Percentiles rank a stretch among this genome's conserved stretches.
These are phyloP conservation scores for Davidsoniella eucalypti DNA, from an alignment of 2,329 filamentous ascomycete genomes.

Conservation along the genomic window DNA sequence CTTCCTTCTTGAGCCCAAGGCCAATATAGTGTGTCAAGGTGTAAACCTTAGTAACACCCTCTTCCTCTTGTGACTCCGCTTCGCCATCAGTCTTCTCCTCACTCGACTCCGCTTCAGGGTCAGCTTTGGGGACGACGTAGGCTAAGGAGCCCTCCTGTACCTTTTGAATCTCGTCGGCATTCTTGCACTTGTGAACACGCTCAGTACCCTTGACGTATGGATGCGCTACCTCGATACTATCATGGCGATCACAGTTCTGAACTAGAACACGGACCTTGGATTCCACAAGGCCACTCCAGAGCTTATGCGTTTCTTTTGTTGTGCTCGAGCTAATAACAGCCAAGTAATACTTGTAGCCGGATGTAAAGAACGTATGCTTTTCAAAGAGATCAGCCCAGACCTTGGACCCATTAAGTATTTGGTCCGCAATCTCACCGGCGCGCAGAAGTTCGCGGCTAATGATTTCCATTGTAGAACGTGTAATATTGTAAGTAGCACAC, in stretches of 20 bases:
- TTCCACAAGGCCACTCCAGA: slow-evolving; percentile 84
- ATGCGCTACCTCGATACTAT: slow-evolving; percentile 66
- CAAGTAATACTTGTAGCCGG: slow-evolving; percentile 90
- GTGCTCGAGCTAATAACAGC: slow-evolving; percentile 70
- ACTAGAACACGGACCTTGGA: slow-evolving; percentile 84
- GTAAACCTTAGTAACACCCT: slow-evolving; percentile 38
- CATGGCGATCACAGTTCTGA: slow-evolving; percentile 62
- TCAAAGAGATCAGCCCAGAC: slow-evolving; percentile 79
- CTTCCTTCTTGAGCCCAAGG: slow-evolving; percentile 61
- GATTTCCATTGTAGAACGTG: slow-evolving; percentile 65
- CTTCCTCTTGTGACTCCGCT: slow-evolving; percentile 5
- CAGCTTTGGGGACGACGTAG: slow-evolving; percentile 22
- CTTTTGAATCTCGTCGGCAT: slow-evolving; percentile 33
- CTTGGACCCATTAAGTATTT: slow-evolving; percentile 60
- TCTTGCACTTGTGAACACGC: slow-evolving; percentile 54
- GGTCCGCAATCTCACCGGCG: slow-evolving; percentile 59
- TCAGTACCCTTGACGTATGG: slow-evolving; percentile 90
- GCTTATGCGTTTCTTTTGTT: slow-evolving; percentile 66
- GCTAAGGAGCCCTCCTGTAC: slow-evolving; percentile 37
- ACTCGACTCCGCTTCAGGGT: slow-evolving; percentile 15
- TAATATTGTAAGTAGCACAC: slow-evolving; percentile 94
- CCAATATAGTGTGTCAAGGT: slow-evolving; percentile 94
- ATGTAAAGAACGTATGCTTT: slow-evolving; percentile 85
- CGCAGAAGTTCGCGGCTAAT: slow-evolving; percentile 71
- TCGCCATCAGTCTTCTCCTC: slow-evolving; percentile 20